These are phyloP conservation scores for Phaeomoniella chlamydospora DNA, from an alignment of 2,329 filamentous ascomycete species.

Conservation along the genomic window DNA sequence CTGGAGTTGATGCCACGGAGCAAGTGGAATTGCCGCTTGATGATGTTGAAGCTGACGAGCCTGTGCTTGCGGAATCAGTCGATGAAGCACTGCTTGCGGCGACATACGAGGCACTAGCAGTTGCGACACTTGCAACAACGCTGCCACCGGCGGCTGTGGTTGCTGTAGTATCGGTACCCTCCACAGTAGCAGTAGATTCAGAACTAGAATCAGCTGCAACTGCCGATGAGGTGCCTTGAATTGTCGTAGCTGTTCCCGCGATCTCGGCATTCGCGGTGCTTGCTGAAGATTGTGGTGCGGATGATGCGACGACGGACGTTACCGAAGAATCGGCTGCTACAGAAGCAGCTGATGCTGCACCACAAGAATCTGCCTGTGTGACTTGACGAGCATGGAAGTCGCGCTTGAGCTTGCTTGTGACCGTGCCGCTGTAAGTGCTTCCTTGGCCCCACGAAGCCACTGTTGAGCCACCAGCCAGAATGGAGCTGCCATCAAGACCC, in stretches of 20 bases:
- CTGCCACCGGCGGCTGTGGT: slow-evolving; percentile 4
- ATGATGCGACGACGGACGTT: slow-evolving; percentile 2
- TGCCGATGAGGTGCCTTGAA: slow-evolving; percentile 1
- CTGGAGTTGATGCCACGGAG: slow-evolving; percentile 14
- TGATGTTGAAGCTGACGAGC: slow-evolving; percentile 5
- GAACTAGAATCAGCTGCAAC: not conserved
- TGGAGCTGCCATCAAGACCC: slow-evolving; percentile 35
- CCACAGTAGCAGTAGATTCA: slow-evolving; percentile 2
- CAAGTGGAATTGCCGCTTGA: slow-evolving; percentile 6
- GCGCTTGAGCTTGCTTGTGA: slow-evolving; percentile 12
- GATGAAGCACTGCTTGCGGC: not conserved
- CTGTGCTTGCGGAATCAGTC: slow-evolving; percentile 2
- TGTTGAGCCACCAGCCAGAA: slow-evolving; percentile 56
- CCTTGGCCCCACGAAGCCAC: slow-evolving; percentile 69
- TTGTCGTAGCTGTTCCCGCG: too few species aligned
- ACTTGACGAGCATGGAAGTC: slow-evolving; percentile 14
- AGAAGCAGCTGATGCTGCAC: slow-evolving; percentile 1
- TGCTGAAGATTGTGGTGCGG: not conserved
- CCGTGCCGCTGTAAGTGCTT: slow-evolving; percentile 43
- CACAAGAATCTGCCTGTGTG: slow-evolving; percentile 8
- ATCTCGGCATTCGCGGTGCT: not conserved
- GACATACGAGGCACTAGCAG: not conserved
- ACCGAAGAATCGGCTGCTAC: slow-evolving; percentile 7
- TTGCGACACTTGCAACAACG: slow-evolving; percentile 1
- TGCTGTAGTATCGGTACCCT: slow-evolving; percentile 6